Conservation (phyloP, 306 rosid genomes). For the Coriaria nepalensis region DNA sequence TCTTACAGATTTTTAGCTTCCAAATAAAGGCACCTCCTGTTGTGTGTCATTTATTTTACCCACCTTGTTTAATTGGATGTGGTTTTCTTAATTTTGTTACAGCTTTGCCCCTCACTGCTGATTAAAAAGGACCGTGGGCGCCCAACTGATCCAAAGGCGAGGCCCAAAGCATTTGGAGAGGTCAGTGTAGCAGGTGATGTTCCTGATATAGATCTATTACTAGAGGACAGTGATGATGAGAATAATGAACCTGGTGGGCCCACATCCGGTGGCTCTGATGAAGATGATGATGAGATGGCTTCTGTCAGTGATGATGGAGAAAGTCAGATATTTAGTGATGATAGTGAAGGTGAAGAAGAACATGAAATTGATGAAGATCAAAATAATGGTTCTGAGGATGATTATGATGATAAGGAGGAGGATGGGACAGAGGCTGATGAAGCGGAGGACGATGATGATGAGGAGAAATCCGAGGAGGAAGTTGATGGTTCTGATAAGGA, state of each 20-base stretch:
- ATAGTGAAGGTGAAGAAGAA: slow-evolving; percentile 22
- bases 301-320: slow-evolving; percentile 33
- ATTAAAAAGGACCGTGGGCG: slow-evolving; percentile 91
- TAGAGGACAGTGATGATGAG: slow-evolving; percentile 21
- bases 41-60: too few species aligned
- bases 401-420: slow-evolving; percentile 16
- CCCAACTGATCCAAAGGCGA: slow-evolving; percentile 50
- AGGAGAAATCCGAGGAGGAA: slow-evolving; percentile 3
- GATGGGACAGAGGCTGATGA: slow-evolving; percentile 8
- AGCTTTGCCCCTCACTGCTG: slow-evolving; percentile 80
- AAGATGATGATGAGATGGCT: slow-evolving; percentile 27
- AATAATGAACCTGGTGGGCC: slow-evolving; percentile 28
- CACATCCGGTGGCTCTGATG: slow-evolving; percentile 26
- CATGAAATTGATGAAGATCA: slow-evolving; percentile 26
- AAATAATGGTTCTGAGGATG: slow-evolving; percentile 11
- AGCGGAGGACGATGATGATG: slow-evolving; percentile 1
- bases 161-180: slow-evolving; percentile 80
- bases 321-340: slow-evolving; percentile 23
- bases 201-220: slow-evolving; percentile 67
- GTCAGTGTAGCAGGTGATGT: slow-evolving; percentile 39
- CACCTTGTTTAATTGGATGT: background rate
- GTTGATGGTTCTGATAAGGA: slow-evolving; percentile 11
- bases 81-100: slow-evolving; percentile 18
- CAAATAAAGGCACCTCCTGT: too few species aligned
- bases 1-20: background rate